A percentile compares a stretch with the other conserved stretches of the same genome.
Conservation (phyloP, 345 rosid genomes). For the Euphorbia lathyris region DNA sequence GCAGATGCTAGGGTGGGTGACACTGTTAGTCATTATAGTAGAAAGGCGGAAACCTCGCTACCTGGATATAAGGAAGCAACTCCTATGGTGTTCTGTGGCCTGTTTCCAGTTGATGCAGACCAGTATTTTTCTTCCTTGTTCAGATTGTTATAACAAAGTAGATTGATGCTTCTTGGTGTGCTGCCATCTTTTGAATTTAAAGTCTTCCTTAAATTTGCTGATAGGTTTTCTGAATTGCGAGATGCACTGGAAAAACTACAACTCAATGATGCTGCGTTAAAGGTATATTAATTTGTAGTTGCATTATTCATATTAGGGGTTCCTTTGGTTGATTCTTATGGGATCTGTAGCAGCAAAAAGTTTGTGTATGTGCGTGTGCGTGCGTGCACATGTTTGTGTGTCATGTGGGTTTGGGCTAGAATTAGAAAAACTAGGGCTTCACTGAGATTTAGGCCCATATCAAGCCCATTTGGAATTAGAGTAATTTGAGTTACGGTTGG, state of each 20-base stretch:
- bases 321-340: neutral
- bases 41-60: constrained; percentile 71
- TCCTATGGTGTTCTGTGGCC: constrained; percentile 98
- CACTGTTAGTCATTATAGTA: constrained; percentile 62
- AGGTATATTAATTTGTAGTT: constrained; percentile 39
- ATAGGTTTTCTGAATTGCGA: constrained; percentile 86
- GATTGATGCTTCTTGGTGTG: constrained; percentile 4
- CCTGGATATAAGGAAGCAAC: constrained; percentile 99
- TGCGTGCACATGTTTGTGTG: too few species aligned
- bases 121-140: constrained; percentile 51
- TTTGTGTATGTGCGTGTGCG: neutral
- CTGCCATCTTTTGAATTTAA: constrained; percentile 5
- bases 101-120: constrained; percentile 98
- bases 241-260: constrained; percentile 97
- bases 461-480: too few species aligned
- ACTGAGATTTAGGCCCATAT: too few species aligned
- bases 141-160: constrained; percentile 11
- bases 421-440: too few species aligned
- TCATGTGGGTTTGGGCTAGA: too few species aligned
- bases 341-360: neutral
- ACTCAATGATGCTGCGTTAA: constrained; percentile 95
- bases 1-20: constrained; percentile 99
- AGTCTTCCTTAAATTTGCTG: constrained; percentile 27
- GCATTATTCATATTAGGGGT: neutral
- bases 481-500: too few species aligned